Base-by-base conservation (phyloP, 78 protist genomes). In the Cavenderia fasciculata region DNA sequence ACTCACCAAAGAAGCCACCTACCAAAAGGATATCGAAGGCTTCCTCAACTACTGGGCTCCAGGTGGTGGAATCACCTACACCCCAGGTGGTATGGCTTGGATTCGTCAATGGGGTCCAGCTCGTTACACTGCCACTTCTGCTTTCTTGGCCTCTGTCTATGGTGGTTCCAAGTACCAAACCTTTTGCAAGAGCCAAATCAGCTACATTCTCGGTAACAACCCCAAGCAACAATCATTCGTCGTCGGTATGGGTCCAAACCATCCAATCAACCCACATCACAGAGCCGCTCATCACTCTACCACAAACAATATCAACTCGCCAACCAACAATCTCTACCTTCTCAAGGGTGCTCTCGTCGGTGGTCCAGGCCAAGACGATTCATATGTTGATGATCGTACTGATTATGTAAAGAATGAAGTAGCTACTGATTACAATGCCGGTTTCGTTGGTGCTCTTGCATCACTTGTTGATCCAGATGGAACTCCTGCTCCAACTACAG, bases 21-120 rank as follows among this genome's bases (percentile, higher is more conserved):
- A 65, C 29, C 21, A 27, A 10, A 63, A 25, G 12, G 88, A 79
- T 38, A 51, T 65, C 11, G 88, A 79, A 29, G 54, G 54, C 4
- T 79, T 40, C 40, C 21, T 79, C 3, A 79, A 79, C 25, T 79
- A 43, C 57, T 79, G 88, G 88, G 38, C 66, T 29, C 88, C 74
- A 79, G 89, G 89, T 23, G 89, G 89, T 14, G 74, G 82, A 41
- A 40, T 74, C 12, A 38, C 68, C 2, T 75, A 70, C 41, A 86
- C 92, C 10, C 82, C 92, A n/a, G 92, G 92, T 70, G 92, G 92
- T 44, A 31, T 86, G 8, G 78, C 85, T 6, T 86, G 85, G 92
- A 49, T 82, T 43, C 43, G 86, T 27, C 59, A 71, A 56, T 86
- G 92, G 92, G 92, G 84, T 33, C 86, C 92, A 66, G 44, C 62